Conservation (phyloP, 1,284 basidiomycete species). For the Malassezia nana region DNA sequence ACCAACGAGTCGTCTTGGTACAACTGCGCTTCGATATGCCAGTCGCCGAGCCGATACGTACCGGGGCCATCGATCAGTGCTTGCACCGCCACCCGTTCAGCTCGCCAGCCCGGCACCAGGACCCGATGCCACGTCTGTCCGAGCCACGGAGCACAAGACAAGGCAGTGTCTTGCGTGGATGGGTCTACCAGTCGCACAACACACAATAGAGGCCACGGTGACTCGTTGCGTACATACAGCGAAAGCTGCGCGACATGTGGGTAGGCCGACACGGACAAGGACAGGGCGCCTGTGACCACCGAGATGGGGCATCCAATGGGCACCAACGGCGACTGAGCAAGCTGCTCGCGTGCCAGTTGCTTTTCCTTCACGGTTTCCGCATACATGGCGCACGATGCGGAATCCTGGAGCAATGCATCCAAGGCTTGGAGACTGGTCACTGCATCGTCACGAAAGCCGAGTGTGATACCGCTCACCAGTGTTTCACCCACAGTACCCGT, state of each 20-base stretch:
- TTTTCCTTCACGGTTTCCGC: slow-evolving; percentile 28
- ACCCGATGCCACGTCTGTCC: neutral
- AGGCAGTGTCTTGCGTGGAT: neutral
- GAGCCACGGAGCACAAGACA: slow-evolving; percentile 2
- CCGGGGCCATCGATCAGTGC: slow-evolving; percentile 1
- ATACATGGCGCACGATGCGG: slow-evolving; percentile 22
- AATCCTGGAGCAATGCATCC: neutral
- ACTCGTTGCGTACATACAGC: slow-evolving; percentile 9
- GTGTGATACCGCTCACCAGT: slow-evolving; percentile 1
- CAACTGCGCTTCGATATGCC: slow-evolving; percentile 1
- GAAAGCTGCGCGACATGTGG: neutral
- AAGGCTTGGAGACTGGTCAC: neutral
- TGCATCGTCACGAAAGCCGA: slow-evolving; percentile 6
- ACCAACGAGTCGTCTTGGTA: neutral
- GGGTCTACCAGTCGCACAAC: neutral
- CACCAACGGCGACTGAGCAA: slow-evolving; percentile 20
- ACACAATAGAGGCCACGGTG: slow-evolving; percentile 7
- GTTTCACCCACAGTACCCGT: neutral
- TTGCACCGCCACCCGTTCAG: neutral
- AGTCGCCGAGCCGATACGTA: slow-evolving; percentile 11
- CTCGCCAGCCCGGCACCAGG: neutral
- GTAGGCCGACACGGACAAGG: neutral
- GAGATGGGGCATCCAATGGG: neutral
- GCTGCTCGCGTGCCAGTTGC: slow-evolving; percentile 19
- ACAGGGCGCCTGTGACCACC: neutral